These are phyloP conservation scores for Neurospora crassa DNA, from an alignment of 2,329 filamentous ascomycete genomes.

Conservation along the genomic window DNA sequence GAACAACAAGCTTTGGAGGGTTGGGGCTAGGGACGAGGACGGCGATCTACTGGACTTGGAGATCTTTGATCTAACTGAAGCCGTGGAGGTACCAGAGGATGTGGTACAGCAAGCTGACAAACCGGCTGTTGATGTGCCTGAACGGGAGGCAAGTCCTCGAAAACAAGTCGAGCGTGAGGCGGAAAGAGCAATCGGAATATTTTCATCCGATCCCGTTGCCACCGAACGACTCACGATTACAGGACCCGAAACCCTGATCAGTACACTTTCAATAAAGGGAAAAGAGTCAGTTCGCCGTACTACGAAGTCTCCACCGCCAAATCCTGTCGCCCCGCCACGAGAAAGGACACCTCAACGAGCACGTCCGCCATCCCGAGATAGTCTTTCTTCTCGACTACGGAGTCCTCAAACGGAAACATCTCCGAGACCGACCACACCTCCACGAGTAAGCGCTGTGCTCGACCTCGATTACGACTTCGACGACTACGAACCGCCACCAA, in stretches of 20 bases:
- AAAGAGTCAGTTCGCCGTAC: not conserved
- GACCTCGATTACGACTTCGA: constrained; percentile 7
- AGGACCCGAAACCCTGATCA: not conserved
- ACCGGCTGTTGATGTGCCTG: not conserved
- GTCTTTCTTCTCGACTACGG: not conserved
- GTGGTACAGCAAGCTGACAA: not conserved
- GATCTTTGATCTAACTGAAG: constrained; percentile 48
- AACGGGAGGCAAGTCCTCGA: not conserved
- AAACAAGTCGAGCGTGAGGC: not conserved
- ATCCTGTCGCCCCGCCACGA: not conserved
- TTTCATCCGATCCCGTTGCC: constrained; percentile 5
- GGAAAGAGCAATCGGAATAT: constrained; percentile 6
- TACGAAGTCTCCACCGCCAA: not conserved
- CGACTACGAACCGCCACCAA: constrained; percentile 20
- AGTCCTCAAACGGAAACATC: not conserved
- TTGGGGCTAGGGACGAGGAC: constrained; percentile 55
- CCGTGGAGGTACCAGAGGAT: constrained; percentile 19
- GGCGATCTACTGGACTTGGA: constrained; percentile 56
- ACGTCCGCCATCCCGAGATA: not conserved
- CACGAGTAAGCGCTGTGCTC: not conserved
- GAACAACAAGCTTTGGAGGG: constrained; percentile 55
- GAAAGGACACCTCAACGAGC: not conserved
- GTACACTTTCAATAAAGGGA: not conserved
- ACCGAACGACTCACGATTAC: not conserved
- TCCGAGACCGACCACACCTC: not conserved